A percentile compares a stretch with the other conserved stretches of the same genome.
phyloP scores from a whole-genome alignment of 2,329 filamentous ascomycete species.

The Thelonectria rubi region DNA sequence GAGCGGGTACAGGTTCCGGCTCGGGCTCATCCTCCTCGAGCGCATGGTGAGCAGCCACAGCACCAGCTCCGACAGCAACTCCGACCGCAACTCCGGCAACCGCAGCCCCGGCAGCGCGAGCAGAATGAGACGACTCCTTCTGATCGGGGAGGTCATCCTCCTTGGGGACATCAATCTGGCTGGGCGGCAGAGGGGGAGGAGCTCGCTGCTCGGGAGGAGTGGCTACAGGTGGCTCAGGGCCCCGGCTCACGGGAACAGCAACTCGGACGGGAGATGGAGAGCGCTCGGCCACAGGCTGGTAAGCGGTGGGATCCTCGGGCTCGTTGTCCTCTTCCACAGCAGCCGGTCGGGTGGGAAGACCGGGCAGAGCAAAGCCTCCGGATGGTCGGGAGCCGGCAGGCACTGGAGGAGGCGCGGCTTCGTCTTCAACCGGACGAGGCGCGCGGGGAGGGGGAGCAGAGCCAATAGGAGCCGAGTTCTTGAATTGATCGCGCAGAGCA shows the following conservation, averaged over 20 bases:
- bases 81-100: slow-evolving; percentile 52
- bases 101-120: slow-evolving; percentile 67
- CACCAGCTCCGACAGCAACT: slow-evolving; percentile 37
- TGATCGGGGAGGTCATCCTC: slow-evolving; percentile 74
- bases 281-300: slow-evolving; percentile 52
- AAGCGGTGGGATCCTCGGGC: slow-evolving; percentile 59
- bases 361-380: slow-evolving; percentile 81
- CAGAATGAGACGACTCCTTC: slow-evolving; percentile 65
- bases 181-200: slow-evolving; percentile 69
- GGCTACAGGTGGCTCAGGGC: slow-evolving; percentile 62
- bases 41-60: slow-evolving; percentile 32
- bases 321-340: slow-evolving; percentile 63
- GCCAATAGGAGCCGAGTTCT: slow-evolving; percentile 76
- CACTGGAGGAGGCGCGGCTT: slow-evolving; percentile 58
- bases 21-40: slow-evolving; percentile 47
- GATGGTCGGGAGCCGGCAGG: slow-evolving; percentile 75
- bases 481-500: slow-evolving; percentile 84
- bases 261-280: slow-evolving; percentile 82
- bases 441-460: slow-evolving; percentile 52
- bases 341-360: slow-evolving; percentile 71
- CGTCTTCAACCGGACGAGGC: slow-evolving; percentile 49
- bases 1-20: not conserved
- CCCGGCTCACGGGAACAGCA: slow-evolving; percentile 83
- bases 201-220: slow-evolving; percentile 59
- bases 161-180: slow-evolving; percentile 69